Conservation (phyloP, 345 rosid species). For the thale cress (Arabidopsis thaliana) region DNA sequence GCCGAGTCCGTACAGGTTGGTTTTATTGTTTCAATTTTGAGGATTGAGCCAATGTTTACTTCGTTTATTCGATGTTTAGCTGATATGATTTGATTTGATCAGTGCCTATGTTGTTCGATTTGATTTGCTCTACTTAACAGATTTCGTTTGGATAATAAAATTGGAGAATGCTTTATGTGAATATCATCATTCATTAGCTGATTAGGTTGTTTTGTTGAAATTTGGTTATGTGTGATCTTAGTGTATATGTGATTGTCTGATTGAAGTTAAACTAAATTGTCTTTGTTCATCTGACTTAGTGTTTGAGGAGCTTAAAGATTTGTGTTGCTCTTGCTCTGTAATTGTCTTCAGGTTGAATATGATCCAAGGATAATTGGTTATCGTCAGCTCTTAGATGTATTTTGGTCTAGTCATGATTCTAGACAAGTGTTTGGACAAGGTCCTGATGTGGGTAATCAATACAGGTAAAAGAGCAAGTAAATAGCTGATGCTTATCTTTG, state of each 20-base stretch:
- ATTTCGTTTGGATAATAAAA: not conserved
- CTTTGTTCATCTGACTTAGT: too few relatives aligned
- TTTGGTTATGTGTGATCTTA: too few relatives aligned
- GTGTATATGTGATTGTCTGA: too few relatives aligned
- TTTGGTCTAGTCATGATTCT: slow-evolving; percentile 93
- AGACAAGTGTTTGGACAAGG: slow-evolving; percentile 96
- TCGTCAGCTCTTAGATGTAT: slow-evolving; percentile 80
- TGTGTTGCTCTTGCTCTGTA: slow-evolving; percentile 7
- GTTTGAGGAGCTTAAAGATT: not conserved
- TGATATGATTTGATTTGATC: slow-evolving; percentile 1
- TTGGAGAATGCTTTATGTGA: too few relatives aligned
- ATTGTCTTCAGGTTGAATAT: slow-evolving; percentile 73
- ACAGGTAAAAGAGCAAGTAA: slow-evolving; percentile 59
- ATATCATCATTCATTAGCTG: too few relatives aligned
- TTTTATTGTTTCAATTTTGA: not conserved
- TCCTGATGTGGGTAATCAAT: slow-evolving; percentile 94
- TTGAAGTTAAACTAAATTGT: too few relatives aligned
- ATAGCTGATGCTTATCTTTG: not conserved
- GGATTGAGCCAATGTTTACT: not conserved
- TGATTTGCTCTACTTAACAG: not conserved
- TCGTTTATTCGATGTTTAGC: not conserved
- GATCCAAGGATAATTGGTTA: slow-evolving; percentile 68
- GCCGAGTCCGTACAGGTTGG: slow-evolving; percentile 88
- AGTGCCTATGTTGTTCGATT: slow-evolving; percentile 3
- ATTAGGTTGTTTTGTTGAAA: too few relatives aligned